Evolutionary conservation across 2,329 filamentous ascomycete genomes (phyloP), one percentile per base, ranked within the genome.

Genomic region (Epichloe sylvatica): DNA sequence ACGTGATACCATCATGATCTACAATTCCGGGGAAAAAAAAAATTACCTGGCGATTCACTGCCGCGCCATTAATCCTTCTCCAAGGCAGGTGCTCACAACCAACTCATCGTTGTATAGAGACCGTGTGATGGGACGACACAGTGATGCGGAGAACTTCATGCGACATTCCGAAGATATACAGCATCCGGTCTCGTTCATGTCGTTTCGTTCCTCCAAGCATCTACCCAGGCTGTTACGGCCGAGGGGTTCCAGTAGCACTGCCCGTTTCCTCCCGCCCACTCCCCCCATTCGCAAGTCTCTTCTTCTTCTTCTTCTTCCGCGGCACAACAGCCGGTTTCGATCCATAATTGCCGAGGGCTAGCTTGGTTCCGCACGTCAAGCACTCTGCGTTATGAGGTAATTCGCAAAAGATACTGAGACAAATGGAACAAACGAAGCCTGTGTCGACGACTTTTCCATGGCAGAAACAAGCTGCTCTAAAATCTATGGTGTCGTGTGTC

Each of bases 391-490:
- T 77, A 3, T 67, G 65, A 1, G 77, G 77, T 1, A 75, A 65
- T 58, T 78, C 73, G 68, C 89, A 95, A 64, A 94, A 95, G 59
- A 94, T 98, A 65, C 87, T 94, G 42, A 98, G 72, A 62, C 92
- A 98, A 57, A 98, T 89, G 53, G 87, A 94, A 71, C 92, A 98
- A 37, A 98, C 91, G 63, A 87, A 98, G 8, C 90, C 92, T 1
- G 90, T 80, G 66, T 96, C 88, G 41, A 98, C 84, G 19, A 97
- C 88, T 36, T 80, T 80, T 46, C 91, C 77, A 68, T 98, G 92
- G 64, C 92, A 98, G 70, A 98, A 98, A 64, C 92, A 98, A 3
- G 92, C 92, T n/a, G 94, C 91, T 41, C 92, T 81, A 64, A 98
- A 98, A 68, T 98, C 94, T 41, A 98, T 89, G 42, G 84, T 82